Conservation (phyloP, 306 rosid species). For the Macrotyloma uniflorum region DNA sequence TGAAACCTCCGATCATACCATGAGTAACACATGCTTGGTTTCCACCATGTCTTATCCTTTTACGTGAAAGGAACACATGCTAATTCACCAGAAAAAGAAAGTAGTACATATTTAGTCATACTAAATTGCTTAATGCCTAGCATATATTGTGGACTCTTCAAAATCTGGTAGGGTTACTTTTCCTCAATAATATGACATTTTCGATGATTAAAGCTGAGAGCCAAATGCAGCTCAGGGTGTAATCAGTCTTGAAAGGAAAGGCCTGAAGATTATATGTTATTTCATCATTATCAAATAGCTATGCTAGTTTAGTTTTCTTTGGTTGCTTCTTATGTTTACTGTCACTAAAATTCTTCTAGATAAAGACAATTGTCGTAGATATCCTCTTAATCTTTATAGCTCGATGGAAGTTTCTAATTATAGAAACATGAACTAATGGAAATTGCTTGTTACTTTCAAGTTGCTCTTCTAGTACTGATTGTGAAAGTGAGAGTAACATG, state of each 20-base stretch:
- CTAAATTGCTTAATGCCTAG: background rate
- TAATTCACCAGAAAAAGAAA: background rate
- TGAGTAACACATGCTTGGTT: conserved; percentile 8
- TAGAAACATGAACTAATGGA: background rate
- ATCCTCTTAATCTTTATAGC: background rate
- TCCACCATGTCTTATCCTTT: background rate
- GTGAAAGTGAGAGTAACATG: background rate
- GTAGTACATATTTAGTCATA: background rate
- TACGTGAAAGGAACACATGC: background rate
- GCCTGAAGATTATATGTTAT: background rate
- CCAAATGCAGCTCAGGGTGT: conserved; percentile 2
- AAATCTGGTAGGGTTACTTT: conserved; percentile 16
- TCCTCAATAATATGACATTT: conserved; percentile 19
- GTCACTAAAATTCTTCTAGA: conserved; percentile 1
- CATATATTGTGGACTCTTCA: conserved; percentile 1
- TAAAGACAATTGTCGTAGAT: background rate
- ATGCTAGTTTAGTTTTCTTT: background rate
- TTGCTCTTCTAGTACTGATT: background rate
- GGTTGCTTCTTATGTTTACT: conserved; percentile 16
- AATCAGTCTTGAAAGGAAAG: conserved; percentile 1
- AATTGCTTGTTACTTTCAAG: background rate
- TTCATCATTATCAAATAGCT: conserved; percentile 8
- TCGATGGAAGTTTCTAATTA: conserved; percentile 5
- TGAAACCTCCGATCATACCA: background rate
- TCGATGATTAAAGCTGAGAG: conserved; percentile 10